Conservation (phyloP, 2,329 filamentous ascomycete genomes). For the Talaromyces sp. region DNA sequence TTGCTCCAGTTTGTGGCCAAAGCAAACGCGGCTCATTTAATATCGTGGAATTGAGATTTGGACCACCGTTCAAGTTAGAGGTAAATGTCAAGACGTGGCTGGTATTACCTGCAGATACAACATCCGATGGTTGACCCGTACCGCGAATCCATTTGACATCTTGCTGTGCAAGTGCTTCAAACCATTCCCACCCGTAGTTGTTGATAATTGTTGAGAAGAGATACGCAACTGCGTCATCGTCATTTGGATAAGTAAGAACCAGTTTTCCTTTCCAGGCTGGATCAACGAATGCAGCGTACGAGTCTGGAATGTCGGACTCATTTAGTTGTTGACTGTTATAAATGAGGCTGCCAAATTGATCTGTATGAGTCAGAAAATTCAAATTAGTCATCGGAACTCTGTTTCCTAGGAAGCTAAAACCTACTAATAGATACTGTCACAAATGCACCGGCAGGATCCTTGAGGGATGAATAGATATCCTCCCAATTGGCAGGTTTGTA, state of each 20-base stretch:
- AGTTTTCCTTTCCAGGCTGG: constrained; percentile 55
- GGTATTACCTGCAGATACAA: constrained; percentile 31
- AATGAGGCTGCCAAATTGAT: neutral
- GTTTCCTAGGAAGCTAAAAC: neutral
- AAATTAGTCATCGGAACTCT: neutral
- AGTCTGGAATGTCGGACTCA: constrained; percentile 31
- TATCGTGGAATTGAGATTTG: neutral
- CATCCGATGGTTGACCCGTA: constrained; percentile 41
- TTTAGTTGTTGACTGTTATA: constrained; percentile 26
- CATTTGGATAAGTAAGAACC: constrained; percentile 56
- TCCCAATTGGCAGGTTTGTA: constrained; percentile 48
- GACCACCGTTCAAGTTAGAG: neutral
- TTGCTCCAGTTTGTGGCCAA: constrained; percentile 51
- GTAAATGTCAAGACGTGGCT: constrained; percentile 10
- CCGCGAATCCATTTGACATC: constrained; percentile 55
- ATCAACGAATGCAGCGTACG: constrained; percentile 45
- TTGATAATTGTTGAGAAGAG: constrained; percentile 48
- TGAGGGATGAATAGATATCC: constrained; percentile 34
- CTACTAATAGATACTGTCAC: constrained; percentile 36
- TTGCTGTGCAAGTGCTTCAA: constrained; percentile 47
- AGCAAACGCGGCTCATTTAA: constrained; percentile 19
- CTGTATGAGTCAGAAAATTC: neutral
- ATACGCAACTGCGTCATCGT: constrained; percentile 52
- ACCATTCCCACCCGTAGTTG: constrained; percentile 46
- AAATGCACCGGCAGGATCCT: constrained; percentile 44